These are phyloP conservation scores for Hysterangium stoloniferum DNA, from an alignment of 768 basidiomycete genomes.

Conservation along the genomic window DNA sequence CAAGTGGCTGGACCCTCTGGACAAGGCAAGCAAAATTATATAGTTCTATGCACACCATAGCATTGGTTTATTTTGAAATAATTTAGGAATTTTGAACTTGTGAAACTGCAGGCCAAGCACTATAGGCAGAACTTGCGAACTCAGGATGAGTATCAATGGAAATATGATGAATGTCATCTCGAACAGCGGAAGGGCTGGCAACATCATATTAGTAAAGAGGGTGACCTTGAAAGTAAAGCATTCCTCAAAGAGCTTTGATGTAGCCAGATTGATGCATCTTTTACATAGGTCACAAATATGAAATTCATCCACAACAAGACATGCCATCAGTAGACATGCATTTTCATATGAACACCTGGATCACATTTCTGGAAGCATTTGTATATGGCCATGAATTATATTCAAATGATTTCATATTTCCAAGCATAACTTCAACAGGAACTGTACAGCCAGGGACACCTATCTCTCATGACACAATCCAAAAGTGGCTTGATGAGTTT, in stretches of 20 bases:
- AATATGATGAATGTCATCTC: conserved; percentile 19
- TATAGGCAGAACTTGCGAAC: not conserved
- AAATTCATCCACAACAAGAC: conserved; percentile 28
- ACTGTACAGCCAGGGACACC: conserved; percentile 18
- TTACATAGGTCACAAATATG: conserved; percentile 24
- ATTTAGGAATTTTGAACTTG: conserved; percentile 1
- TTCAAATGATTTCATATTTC: conserved; percentile 28
- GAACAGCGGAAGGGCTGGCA: conserved; percentile 22
- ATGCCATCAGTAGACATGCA: conserved; percentile 22
- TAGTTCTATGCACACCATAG: too few species aligned
- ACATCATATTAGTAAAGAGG: conserved; percentile 19
- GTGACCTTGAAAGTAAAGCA: not conserved
- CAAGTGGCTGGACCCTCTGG: too few species aligned
- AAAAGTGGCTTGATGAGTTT: conserved; percentile 25
- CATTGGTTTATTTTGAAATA: too few species aligned
- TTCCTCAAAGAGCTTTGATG: not conserved
- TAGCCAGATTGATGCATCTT: not conserved
- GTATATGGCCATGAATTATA: conserved; percentile 18
- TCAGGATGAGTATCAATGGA: conserved; percentile 1
- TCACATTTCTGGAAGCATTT: not conserved
- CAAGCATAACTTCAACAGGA: conserved; percentile 21
- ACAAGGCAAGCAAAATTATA: too few species aligned
- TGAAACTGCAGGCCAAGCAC: not conserved
- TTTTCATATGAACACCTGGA: conserved; percentile 4
- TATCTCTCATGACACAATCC: conserved; percentile 24